Percentiles rank a stretch among this genome's conserved stretches.
phyloP scores from a whole-genome alignment of 108 stramenopile species.

The Discostella stelligeroides region DNA sequence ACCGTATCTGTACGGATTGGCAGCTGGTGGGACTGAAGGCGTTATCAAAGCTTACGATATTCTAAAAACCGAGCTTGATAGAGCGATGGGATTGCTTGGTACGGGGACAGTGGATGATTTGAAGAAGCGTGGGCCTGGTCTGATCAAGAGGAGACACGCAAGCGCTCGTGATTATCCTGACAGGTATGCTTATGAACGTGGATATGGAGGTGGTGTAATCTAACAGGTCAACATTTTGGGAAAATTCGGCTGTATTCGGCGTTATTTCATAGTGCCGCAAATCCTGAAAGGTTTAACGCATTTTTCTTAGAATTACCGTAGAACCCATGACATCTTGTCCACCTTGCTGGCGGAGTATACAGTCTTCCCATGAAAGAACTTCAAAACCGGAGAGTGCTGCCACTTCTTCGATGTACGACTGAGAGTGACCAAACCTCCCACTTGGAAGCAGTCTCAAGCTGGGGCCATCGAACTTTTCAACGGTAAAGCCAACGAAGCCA shows the following conservation, averaged over 20 bases:
- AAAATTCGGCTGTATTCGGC: not conserved
- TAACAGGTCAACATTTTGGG: conserved; percentile 31
- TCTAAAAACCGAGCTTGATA: conserved; percentile 82
- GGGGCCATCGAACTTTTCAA: conserved; percentile 21
- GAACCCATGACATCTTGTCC: conserved; percentile 22
- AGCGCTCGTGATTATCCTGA: conserved; percentile 90
- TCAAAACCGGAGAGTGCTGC: conserved; percentile 19
- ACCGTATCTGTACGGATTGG: conserved; percentile 95
- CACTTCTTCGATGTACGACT: conserved; percentile 20
- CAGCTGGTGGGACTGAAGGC: conserved; percentile 87
- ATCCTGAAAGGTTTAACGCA: not conserved
- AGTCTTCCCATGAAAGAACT: conserved; percentile 28
- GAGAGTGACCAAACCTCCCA: conserved; percentile 34
- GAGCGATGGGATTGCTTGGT: conserved; percentile 91
- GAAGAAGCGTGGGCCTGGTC: conserved; percentile 88
- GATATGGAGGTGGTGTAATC: conserved; percentile 91
- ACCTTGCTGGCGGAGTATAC: conserved; percentile 28
- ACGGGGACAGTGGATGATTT: conserved; percentile 85
- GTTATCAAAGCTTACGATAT: conserved; percentile 90
- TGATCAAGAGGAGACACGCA: conserved; percentile 78
- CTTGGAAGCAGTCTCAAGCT: conserved; percentile 26
- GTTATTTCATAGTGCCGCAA: no score
- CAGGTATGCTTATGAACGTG: conserved; percentile 84
- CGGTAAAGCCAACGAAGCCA: conserved; percentile 31
- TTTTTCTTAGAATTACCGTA: conserved; percentile 18